These are phyloP conservation scores for Botrytis sinoallii DNA, from an alignment of 2,329 filamentous ascomycete species.

Conservation along the genomic window DNA sequence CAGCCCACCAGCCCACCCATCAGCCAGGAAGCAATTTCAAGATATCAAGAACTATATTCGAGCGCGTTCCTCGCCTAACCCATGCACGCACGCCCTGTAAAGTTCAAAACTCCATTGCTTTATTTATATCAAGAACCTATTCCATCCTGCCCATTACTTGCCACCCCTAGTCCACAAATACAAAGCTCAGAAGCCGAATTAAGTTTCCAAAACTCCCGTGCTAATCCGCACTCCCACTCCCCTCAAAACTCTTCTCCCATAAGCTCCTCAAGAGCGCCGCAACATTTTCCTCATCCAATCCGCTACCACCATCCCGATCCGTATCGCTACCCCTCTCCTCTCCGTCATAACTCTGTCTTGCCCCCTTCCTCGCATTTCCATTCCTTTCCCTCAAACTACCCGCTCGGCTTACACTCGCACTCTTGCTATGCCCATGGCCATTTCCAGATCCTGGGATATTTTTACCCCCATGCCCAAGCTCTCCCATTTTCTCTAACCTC, in stretches of 20 bases:
- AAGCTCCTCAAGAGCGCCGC: conserved; percentile 53
- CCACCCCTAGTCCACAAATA: not conserved
- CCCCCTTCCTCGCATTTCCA: conserved; percentile 30
- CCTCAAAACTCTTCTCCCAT: conserved; percentile 59
- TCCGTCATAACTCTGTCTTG: conserved; percentile 44
- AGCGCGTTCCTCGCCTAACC: not conserved
- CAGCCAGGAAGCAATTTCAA: not conserved
- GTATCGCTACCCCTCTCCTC: conserved; percentile 30
- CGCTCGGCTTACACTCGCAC: conserved; percentile 28
- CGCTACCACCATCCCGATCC: conserved; percentile 22
- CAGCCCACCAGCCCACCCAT: not conserved
- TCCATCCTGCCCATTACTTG: not conserved
- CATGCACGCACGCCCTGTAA: not conserved
- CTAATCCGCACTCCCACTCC: conserved; percentile 47
- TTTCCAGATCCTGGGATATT: conserved; percentile 46
- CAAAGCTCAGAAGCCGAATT: not conserved
- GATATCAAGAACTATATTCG: not conserved
- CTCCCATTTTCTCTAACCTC: conserved; percentile 49
- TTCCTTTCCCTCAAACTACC: conserved; percentile 17
- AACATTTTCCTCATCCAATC: conserved; percentile 42
- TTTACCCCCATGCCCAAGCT: conserved; percentile 49
- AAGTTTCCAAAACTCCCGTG: not conserved
- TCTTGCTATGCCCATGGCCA: not conserved
- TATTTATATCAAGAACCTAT: not conserved
- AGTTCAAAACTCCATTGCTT: not conserved